Conservation (phyloP, 1,284 basidiomycete genomes). For the Austroboletus niveus region DNA sequence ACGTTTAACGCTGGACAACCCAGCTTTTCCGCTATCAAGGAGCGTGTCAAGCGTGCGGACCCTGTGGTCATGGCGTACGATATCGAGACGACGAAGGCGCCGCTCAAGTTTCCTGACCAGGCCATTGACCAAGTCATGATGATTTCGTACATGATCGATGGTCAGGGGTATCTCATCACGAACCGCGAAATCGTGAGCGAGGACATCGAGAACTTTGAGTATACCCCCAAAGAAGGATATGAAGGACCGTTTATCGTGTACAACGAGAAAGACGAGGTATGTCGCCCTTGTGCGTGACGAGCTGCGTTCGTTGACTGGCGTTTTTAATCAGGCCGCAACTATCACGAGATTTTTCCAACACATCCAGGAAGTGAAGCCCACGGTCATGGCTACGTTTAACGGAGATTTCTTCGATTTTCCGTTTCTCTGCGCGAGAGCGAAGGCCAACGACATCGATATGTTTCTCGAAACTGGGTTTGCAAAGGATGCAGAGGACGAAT, state of each 20-base stretch:
- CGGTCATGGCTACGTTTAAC: constrained; percentile 98
- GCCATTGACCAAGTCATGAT: constrained; percentile 99
- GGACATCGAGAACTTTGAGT: constrained; percentile 98
- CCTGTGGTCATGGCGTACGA: constrained; percentile 99
- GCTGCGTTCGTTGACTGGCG: background rate
- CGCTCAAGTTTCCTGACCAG: constrained; percentile 97
- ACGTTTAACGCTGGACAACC: constrained; percentile 83
- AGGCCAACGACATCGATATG: constrained; percentile 94
- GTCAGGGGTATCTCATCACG: constrained; percentile 96
- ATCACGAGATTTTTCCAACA: constrained; percentile 92
- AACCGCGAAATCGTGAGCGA: constrained; percentile 97
- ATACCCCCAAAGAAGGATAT: constrained; percentile 97
- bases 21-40: constrained; percentile 68
- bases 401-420: constrained; percentile 99
- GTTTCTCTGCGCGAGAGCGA: constrained; percentile 88
- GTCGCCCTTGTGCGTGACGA: background rate
- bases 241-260: constrained; percentile 97
- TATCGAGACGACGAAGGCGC: constrained; percentile 98
- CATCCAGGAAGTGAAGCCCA: constrained; percentile 90
- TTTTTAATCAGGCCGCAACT: constrained; percentile 56
- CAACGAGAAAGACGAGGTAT: constrained; percentile 91
- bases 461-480: constrained; percentile 93
- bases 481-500: constrained; percentile 92
- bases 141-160: constrained; percentile 99
- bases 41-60: constrained; percentile 97